Evolutionary conservation across 2,329 filamentous ascomycete species (phyloP).

Genomic region (Talaromyces piceae): DNA sequence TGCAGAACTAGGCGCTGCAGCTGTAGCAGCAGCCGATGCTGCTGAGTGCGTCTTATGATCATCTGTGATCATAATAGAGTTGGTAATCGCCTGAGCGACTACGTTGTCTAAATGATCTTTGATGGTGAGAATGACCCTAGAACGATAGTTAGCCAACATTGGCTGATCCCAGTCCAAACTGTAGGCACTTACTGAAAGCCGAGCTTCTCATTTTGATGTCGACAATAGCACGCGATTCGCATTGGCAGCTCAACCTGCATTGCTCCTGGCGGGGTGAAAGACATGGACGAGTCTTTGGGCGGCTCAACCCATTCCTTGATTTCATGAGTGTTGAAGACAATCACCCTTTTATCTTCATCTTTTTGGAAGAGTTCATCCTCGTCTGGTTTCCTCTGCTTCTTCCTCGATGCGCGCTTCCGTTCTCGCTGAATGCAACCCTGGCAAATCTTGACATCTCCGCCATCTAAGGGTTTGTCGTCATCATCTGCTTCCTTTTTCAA

Average conservation of each 20-base stretch:
- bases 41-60: slow-evolving; percentile 81
- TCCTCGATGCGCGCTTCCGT: slow-evolving; percentile 80
- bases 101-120: slow-evolving; percentile 71
- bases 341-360: slow-evolving; percentile 71
- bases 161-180: not conserved
- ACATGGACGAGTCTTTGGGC: slow-evolving; percentile 43
- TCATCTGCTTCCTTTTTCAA: slow-evolving; percentile 50
- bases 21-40: slow-evolving; percentile 25
- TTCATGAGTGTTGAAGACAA: slow-evolving; percentile 87
- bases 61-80: slow-evolving; percentile 93
- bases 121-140: slow-evolving; percentile 80
- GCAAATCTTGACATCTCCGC: slow-evolving; percentile 91
- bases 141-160: slow-evolving; percentile 14
- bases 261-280: slow-evolving; percentile 45
- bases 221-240: slow-evolving; percentile 95
- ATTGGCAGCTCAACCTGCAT: slow-evolving; percentile 81
- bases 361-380: slow-evolving; percentile 83
- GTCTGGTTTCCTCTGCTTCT: slow-evolving; percentile 87
- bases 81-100: slow-evolving; percentile 75
- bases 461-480: slow-evolving; percentile 68
- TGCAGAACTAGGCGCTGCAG: slow-evolving; percentile 26
- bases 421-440: slow-evolving; percentile 85
- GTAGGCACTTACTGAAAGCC: slow-evolving; percentile 58
- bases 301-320: slow-evolving; percentile 73
- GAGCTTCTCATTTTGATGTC: slow-evolving; percentile 87